Percentiles rank a stretch among this genome's conserved stretches.
These are phyloP conservation scores for Trichophyton equinum DNA, from an alignment of 2,329 filamentous ascomycete genomes.

Conservation along the genomic window DNA sequence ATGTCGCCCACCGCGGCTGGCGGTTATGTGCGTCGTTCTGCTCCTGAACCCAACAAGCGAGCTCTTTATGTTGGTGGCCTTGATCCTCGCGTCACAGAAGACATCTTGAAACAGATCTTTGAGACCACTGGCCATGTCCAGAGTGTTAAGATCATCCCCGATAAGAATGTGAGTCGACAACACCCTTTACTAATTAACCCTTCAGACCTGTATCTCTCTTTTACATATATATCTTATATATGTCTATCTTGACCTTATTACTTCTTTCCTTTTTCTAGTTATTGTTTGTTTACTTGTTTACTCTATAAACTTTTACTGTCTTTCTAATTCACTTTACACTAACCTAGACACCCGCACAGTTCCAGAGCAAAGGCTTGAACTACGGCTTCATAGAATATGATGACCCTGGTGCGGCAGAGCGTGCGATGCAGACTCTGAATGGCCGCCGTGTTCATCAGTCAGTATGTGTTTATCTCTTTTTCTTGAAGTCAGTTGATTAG, in stretches of 20 bases:
- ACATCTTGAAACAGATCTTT: conserved; percentile 93
- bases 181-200: background rate
- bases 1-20: conserved; percentile 77
- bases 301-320: background rate
- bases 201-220: background rate
- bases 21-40: conserved; percentile 73
- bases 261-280: too few species aligned
- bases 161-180: conserved; percentile 77
- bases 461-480: conserved; percentile 43
- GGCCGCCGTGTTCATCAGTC: conserved; percentile 90
- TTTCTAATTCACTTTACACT: conserved; percentile 1
- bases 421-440: conserved; percentile 94
- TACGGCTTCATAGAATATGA: conserved; percentile 99
- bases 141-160: conserved; percentile 98
- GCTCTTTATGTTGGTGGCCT: conserved; percentile 91
- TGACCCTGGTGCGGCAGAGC: conserved; percentile 88
- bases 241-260: conserved; percentile 5
- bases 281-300: conserved; percentile 1
- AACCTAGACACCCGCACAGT: conserved; percentile 9
- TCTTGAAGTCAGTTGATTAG: background rate
- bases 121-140: conserved; percentile 97
- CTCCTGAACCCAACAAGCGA: conserved; percentile 96
- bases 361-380: conserved; percentile 88
- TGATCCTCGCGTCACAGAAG: conserved; percentile 89
- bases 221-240: background rate